These are phyloP conservation scores for Huntiella savannae DNA, from an alignment of 2,329 filamentous ascomycete species.

Conservation along the genomic window DNA sequence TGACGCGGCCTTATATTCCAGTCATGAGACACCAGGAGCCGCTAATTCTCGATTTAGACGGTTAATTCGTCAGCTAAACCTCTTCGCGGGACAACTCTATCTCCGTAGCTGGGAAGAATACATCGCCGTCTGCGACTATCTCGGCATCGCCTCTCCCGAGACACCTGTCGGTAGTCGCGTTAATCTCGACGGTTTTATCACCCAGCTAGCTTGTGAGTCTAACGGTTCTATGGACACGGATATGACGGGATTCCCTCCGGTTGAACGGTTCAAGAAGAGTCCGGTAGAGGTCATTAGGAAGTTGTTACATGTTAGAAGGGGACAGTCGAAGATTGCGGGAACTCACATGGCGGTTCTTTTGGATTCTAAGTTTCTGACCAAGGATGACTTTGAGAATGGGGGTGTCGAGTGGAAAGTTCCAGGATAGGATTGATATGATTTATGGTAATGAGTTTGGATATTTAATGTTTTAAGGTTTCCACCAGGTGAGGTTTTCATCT, in stretches of 20 bases:
- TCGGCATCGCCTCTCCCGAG: conserved; percentile 26
- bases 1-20: background rate
- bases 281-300: conserved; percentile 21
- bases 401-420: too few relatives aligned
- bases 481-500: too few relatives aligned
- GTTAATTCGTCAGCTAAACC: conserved; percentile 32
- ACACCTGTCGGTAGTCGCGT: conserved; percentile 13
- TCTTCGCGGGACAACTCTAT: conserved; percentile 53
- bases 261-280: conserved; percentile 16
- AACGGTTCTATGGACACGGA: conserved; percentile 10
- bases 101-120: conserved; percentile 37
- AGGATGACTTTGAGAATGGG: conserved; percentile 13
- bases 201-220: conserved; percentile 5
- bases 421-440: too few relatives aligned
- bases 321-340: conserved; percentile 21
- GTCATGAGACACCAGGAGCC: conserved; percentile 2
- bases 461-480: too few relatives aligned
- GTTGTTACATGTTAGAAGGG: conserved; percentile 20
- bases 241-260: background rate
- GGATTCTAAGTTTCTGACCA: conserved; percentile 16
- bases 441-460: too few relatives aligned
- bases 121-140: conserved; percentile 25
- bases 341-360: conserved; percentile 24
- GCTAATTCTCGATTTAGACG: conserved; percentile 4
- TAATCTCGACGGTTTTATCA: conserved; percentile 20